Evolutionary conservation across 768 basidiomycete species (phyloP).

Genomic region (Antrodiella citrinella): DNA sequence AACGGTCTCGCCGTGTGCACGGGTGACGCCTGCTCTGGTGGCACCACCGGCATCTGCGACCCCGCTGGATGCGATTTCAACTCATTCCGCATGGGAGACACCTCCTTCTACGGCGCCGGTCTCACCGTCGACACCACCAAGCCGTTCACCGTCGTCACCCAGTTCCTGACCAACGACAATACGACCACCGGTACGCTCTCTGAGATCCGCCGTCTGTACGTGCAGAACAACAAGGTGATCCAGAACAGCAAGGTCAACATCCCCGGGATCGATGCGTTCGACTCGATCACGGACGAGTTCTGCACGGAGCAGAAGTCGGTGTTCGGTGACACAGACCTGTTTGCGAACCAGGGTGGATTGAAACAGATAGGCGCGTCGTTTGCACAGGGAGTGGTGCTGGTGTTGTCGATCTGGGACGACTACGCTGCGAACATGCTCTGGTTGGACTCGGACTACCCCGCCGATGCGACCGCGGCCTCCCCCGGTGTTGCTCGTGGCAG

Average conservation of each 20-base stretch:
- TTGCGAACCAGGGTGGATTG: constrained; percentile 32
- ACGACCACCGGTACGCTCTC: constrained; percentile 32
- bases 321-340: constrained; percentile 34
- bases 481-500: constrained; percentile 44
- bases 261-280: constrained; percentile 28
- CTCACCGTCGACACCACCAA: constrained; percentile 40
- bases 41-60: constrained; percentile 35
- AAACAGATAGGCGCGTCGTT: constrained; percentile 24
- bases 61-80: constrained; percentile 54
- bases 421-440: constrained; percentile 47
- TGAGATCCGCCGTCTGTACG: constrained; percentile 12
- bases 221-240: constrained; percentile 26
- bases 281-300: constrained; percentile 40
- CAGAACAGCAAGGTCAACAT: constrained; percentile 39
- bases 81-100: constrained; percentile 48
- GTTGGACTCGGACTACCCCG: constrained; percentile 46
- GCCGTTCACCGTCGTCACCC: constrained; percentile 40
- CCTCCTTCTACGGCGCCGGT: constrained; percentile 33
- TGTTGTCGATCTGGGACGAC: constrained; percentile 40
- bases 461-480: constrained; percentile 17
- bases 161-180: constrained; percentile 22
- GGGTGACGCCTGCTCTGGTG: constrained; percentile 28
- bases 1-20: constrained; percentile 34
- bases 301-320: constrained; percentile 36
- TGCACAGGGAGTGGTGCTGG: constrained; percentile 34